Percentiles rank a stretch among this genome's conserved stretches.
These are phyloP conservation scores for Starmerella tilneyi DNA, from an alignment of 805 yeast species.

Conservation along the genomic window DNA sequence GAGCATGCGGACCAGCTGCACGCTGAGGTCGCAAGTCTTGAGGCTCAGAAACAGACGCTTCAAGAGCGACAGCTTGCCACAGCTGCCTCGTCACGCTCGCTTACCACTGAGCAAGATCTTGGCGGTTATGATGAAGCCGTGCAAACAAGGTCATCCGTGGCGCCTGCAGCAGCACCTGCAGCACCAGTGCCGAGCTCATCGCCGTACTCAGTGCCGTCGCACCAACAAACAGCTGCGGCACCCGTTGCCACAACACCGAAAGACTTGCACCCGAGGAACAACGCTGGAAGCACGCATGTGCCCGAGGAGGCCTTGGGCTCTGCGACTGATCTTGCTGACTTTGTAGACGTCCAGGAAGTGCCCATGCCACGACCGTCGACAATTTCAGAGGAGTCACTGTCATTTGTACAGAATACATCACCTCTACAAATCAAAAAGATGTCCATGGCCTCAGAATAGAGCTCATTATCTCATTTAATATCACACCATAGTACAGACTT, in stretches of 20 bases:
- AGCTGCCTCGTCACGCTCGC: constrained; percentile 4
- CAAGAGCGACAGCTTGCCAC: constrained; percentile 15
- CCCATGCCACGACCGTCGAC: background rate
- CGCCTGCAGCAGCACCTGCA: background rate
- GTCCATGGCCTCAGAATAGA: background rate
- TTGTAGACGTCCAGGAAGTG: constrained; percentile 3
- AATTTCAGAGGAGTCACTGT: constrained; percentile 5
- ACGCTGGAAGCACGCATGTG: background rate
- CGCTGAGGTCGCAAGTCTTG: constrained; percentile 20
- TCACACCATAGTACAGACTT: too few species aligned
- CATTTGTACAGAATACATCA: constrained; percentile 5
- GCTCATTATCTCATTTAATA: background rate
- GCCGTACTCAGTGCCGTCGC: background rate
- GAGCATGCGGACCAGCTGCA: constrained; percentile 17
- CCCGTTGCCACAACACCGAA: background rate
- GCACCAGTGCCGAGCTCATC: background rate
- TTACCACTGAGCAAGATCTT: background rate
- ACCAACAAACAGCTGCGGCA: constrained; percentile 1
- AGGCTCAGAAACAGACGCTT: constrained; percentile 13
- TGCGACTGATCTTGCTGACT: background rate
- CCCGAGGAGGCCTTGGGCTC: background rate
- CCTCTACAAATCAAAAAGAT: constrained; percentile 4
- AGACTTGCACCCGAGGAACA: constrained; percentile 1
- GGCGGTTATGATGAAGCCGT: background rate
- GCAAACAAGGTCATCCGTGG: too few species aligned